Base-by-base conservation (phyloP, 768 basidiomycete species). In the Mycena albidolilacea region DNA sequence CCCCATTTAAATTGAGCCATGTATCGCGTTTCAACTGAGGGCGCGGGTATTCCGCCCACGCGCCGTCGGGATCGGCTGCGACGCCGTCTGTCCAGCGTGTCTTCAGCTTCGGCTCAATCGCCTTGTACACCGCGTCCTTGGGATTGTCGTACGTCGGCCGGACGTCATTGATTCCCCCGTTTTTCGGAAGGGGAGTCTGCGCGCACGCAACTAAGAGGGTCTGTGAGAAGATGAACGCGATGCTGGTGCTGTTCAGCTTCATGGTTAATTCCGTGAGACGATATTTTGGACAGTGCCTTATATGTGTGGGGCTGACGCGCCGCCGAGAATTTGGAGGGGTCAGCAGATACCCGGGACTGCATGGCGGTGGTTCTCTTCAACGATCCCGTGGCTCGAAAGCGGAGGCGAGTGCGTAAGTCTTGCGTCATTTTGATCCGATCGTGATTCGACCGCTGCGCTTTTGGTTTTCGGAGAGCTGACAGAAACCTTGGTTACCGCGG, bases 1-100 rank as follows among this genome's bases (percentile, higher is more conserved):
- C 64, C 0, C 64, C 50, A 35, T 65, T 65, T 19, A 65, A 50
- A 55, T 65, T 65, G 50, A 65, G 52, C 64, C 64, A 65, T 19
- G 64, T 65, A 35, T 65, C 39, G 48, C 64, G 48, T 5, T 37
- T 50, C 52, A 65, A 41, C 38, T 21, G 37, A 7, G 64, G 64
- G 23, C 64, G 64, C 3, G 64, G 64, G 14, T 65, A 65, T 35
- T 65, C 64, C 17, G 46, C 44, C 64, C 64, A 65, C 48, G 39
- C 50, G 19, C 50, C 50, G 2, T 41, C 64, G n/a, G 64, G 64
- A 19, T 54, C 37, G n/a, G 64, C 48, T 10, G 64, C 64, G 15
- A 65, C 64, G 37, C 50, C 64, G 64, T 65, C 64, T 19, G 64
- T 65, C 64, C 64, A 65, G 52, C 50, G 64, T 48, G 50, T 65